Evolutionary conservation across 2,329 filamentous ascomycete genomes (phyloP).

Genomic region (Daldinia sp.): DNA sequence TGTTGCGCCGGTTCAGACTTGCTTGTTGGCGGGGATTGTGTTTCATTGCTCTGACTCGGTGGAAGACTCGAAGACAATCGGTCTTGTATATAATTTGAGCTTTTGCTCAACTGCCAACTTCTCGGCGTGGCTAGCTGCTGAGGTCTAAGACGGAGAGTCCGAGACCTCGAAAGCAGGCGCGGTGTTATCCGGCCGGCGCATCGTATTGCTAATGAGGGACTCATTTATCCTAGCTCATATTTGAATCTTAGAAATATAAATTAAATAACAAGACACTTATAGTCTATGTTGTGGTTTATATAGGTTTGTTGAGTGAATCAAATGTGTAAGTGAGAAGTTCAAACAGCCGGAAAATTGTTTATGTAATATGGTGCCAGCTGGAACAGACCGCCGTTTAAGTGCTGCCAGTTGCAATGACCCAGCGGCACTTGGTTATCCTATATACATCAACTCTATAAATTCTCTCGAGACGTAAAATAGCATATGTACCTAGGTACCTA

Average conservation of each 20-base stretch:
- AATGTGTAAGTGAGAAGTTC: background rate
- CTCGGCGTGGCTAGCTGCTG: background rate
- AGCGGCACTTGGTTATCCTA: background rate
- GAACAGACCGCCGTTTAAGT: background rate
- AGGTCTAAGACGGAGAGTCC: background rate
- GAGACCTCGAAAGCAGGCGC: slow-evolving; percentile 16
- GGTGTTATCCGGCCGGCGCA: slow-evolving; percentile 28
- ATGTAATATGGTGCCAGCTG: background rate
- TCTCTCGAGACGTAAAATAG: background rate
- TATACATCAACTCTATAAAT: background rate
- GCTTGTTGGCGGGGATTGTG: background rate
- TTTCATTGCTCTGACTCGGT: background rate
- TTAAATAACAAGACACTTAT: background rate
- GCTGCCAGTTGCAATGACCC: background rate
- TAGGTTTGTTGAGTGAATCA: background rate
- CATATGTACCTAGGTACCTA: too few relatives aligned
- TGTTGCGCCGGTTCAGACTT: background rate
- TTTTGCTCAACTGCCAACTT: background rate
- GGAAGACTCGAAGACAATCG: slow-evolving; percentile 3
- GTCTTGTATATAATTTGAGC: background rate
- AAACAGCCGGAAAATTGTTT: background rate
- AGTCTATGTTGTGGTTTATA: background rate
- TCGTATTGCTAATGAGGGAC: slow-evolving; percentile 17
- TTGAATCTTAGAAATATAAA: background rate
- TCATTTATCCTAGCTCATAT: slow-evolving; percentile 26